Percentiles rank a stretch among this genome's conserved stretches.
phyloP scores from a whole-genome alignment of 257 asterid species.

The Solanum paucissectum region DNA sequence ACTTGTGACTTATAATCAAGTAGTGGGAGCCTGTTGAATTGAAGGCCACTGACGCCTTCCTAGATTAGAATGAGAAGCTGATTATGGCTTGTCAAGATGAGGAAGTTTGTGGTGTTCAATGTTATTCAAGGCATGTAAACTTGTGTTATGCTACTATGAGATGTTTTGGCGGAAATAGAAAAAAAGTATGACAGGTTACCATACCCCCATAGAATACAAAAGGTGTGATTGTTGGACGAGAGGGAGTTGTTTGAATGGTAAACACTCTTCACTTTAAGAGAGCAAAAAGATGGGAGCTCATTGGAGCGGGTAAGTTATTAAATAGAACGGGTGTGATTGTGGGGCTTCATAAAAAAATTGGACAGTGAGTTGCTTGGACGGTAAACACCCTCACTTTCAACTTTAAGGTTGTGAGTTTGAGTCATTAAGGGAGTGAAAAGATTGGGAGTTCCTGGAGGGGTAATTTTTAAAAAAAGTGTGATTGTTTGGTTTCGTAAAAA shows the following conservation, averaged over 20 bases:
- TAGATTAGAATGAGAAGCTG: not conserved
- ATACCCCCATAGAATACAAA: too few species aligned
- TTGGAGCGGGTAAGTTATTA: not conserved
- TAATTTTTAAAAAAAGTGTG: not conserved
- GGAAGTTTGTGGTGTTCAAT: not conserved
- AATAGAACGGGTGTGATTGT: not conserved
- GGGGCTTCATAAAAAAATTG: not conserved
- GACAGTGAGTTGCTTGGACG: not conserved
- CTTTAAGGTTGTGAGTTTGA: too few species aligned
- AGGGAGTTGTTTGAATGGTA: not conserved
- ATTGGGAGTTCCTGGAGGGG: too few species aligned
- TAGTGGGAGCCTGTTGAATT: not conserved
- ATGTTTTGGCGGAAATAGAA: not conserved
- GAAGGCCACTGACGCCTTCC: not conserved
- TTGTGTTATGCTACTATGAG: not conserved
- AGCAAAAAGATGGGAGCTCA: too few species aligned
- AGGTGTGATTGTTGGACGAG: too few species aligned
- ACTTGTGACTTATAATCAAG: not conserved
- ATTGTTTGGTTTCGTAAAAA: too few species aligned
- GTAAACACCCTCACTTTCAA: not conserved
- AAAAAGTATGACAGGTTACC: too few species aligned
- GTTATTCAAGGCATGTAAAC: not conserved
- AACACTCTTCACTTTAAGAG: not conserved
- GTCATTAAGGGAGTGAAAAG: too few species aligned
- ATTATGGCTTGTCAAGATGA: not conserved